These are phyloP conservation scores for Taphrina flavorubra DNA, from an alignment of 1,139 yeast species.

Conservation along the genomic window DNA sequence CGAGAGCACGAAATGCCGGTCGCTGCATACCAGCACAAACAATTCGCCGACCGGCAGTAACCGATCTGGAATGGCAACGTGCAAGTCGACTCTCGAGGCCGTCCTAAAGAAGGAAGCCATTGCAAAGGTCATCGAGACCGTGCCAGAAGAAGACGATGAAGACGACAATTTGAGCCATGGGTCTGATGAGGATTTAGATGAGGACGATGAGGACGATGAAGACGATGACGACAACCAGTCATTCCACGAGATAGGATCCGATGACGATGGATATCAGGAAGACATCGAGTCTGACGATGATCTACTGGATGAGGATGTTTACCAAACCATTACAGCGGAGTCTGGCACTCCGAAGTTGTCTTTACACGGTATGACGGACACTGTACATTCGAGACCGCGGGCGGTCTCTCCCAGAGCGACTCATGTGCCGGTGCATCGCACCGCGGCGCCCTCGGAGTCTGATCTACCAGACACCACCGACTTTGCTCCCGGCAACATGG, in stretches of 20 bases:
- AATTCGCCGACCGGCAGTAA: conserved; percentile 18
- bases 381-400: neutral
- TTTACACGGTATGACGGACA: neutral
- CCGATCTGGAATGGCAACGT: conserved; percentile 21
- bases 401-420: neutral
- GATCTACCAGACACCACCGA: conserved; percentile 42
- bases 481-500: conserved; percentile 42
- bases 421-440: conserved; percentile 30
- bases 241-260: conserved; percentile 19
- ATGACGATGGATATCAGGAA: conserved; percentile 26
- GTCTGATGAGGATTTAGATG: conserved; percentile 17
- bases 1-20: neutral
- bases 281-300: conserved; percentile 36
- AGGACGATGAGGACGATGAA: conserved; percentile 18
- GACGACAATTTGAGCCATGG: conserved; percentile 32
- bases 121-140: conserved; percentile 39
- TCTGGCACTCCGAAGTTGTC: conserved; percentile 13
- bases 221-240: conserved; percentile 15
- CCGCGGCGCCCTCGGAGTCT: conserved; percentile 41
- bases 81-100: conserved; percentile 31
- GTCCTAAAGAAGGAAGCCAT: conserved; percentile 30
- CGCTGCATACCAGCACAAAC: conserved; percentile 4
- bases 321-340: conserved; percentile 2
- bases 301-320: conserved; percentile 14
- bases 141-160: conserved; percentile 38